phyloP scores from a whole-genome alignment of 441 rosid genomes.

The Melianthus villosus region DNA sequence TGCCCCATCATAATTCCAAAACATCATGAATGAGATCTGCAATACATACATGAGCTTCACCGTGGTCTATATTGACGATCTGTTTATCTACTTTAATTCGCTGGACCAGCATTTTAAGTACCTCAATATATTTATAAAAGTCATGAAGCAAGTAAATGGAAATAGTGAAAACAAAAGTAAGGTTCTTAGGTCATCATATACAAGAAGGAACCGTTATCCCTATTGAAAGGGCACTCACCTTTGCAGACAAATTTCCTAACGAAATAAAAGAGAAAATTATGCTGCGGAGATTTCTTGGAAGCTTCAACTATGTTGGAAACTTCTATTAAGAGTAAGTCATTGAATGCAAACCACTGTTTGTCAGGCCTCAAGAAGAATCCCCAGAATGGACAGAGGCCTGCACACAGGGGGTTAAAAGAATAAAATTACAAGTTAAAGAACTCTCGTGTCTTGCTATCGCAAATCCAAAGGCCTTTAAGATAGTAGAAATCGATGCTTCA shows the following conservation, averaged over 20 bases:
- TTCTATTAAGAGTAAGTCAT: background rate
- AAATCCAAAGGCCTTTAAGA: too few species aligned
- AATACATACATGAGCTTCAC: background rate
- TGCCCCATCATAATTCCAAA: too few species aligned
- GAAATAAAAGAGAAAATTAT: background rate
- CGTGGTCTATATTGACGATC: constrained; percentile 4
- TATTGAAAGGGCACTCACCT: too few species aligned
- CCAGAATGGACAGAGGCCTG: too few species aligned
- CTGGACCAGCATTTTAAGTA: background rate
- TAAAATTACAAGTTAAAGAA: too few species aligned
- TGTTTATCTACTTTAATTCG: background rate
- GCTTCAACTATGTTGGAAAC: background rate
- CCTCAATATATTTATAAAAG: background rate
- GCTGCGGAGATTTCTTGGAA: background rate
- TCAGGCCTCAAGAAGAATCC: background rate
- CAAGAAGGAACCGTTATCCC: too few species aligned
- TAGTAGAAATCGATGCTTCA: too few species aligned
- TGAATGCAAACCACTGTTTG: background rate
- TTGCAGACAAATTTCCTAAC: too few species aligned
- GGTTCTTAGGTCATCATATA: background rate
- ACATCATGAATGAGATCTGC: constrained; percentile 5
- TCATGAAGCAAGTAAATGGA: background rate
- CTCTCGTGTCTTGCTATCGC: too few species aligned
- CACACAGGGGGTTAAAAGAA: too few species aligned
- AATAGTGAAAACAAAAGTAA: background rate